Evolutionary conservation across 2,329 filamentous ascomycete species (phyloP), one percentile per base, ranked within the genome.

Genomic region (Penicillium sp.): DNA sequence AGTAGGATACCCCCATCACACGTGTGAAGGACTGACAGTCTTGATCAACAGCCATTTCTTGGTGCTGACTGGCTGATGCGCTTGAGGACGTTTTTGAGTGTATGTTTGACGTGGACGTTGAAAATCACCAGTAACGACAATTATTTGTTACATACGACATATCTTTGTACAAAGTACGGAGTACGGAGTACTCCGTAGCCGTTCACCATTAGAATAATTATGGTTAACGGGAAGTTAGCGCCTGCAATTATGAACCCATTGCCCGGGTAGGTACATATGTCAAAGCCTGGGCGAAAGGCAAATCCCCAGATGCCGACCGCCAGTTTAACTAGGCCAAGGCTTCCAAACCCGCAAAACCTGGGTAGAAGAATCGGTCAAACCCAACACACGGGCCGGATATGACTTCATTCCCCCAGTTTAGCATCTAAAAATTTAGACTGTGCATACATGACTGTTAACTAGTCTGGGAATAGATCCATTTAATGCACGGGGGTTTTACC

Each of bases 401-500:
- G 55, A 57, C 37, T 25, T 57, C 50, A 57, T 57, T 43, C 21
- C 55, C 43, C 50, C 55, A 19, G 50, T 47, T 48, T 42, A 31
- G 17, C 35, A 46, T 33, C 42, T 35, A 42, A 42, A 35, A 47
- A 37, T 53, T 53, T 47, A 53, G 55, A 51, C 54, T 51, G 35
- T 57, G 50, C 49, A 42, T 42, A 42, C 35, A 41, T 17, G 13
- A 42, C 21, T 45, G 21, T 47, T 9, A 15, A 29, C 53, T 41
- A 29, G 46, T n/a, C 25, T 27, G 37, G 23, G 50, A 9, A 53
- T 21, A 47, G 12, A 37, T 15, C 10, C 27, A 35, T 25, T 42
- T 3, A 12, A 38, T 29, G 12, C 7, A 47, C 7, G 53, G 27
- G 27, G 47, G 31, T 23, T 48, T 46, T 59, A 56, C 50, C 49